A percentile compares a stretch with the other conserved stretches of the same genome.
Conservation (phyloP, 2,329 filamentous ascomycete genomes). For the Phialophora chinensis region DNA sequence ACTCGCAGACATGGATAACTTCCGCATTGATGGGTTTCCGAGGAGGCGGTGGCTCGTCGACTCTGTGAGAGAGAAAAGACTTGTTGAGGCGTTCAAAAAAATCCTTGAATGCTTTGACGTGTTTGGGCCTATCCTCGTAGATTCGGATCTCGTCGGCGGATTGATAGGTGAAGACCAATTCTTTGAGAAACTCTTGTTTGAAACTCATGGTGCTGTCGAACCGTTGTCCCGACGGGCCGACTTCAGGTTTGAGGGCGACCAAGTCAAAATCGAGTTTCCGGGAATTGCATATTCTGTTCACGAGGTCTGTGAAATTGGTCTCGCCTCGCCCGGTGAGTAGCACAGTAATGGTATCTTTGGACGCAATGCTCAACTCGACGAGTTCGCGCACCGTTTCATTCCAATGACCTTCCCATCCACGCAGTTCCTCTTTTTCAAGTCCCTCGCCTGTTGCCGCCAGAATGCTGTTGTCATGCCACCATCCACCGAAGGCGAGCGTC, state of each 20-base stretch:
- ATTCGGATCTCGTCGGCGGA: conserved; percentile 78
- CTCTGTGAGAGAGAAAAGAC: conserved; percentile 52
- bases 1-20: conserved; percentile 84
- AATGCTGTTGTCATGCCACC: conserved; percentile 94
- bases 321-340: conserved; percentile 87
- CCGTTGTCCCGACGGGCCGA: conserved; percentile 77
- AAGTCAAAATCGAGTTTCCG: conserved; percentile 87
- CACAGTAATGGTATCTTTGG: conserved; percentile 83
- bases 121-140: conserved; percentile 68
- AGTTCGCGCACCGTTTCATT: conserved; percentile 86
- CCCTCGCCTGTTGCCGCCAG: conserved; percentile 86
- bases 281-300: conserved; percentile 79
- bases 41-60: conserved; percentile 49
- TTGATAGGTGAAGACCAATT: conserved; percentile 84
- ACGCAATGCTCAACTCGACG: conserved; percentile 78
- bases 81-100: conserved; percentile 82
- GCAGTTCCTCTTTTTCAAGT: conserved; percentile 77
- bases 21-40: conserved; percentile 74
- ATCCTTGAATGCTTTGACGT: conserved; percentile 80
- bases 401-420: conserved; percentile 94
- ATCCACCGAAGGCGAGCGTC: conserved; percentile 80
- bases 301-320: conserved; percentile 73
- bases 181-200: conserved; percentile 83
- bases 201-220: conserved; percentile 87
- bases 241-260: conserved; percentile 82